These are phyloP conservation scores for Voacanga thouarsii DNA, from an alignment of 257 asterid species.

Conservation along the genomic window DNA sequence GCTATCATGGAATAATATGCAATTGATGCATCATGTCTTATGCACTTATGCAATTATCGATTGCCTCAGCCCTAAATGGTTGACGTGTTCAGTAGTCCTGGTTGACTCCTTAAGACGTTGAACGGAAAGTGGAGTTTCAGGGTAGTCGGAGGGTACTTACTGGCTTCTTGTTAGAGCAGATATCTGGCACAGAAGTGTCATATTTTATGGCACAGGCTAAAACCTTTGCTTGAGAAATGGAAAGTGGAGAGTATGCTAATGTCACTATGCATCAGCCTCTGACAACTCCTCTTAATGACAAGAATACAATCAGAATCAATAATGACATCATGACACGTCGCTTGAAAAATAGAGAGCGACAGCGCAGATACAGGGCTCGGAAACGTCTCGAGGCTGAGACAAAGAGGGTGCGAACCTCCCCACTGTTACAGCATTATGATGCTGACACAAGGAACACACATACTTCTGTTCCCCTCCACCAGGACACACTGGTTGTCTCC, in stretches of 20 bases:
- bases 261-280: conserved; percentile 40
- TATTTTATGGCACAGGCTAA: background rate
- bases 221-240: conserved; percentile 8
- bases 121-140: background rate
- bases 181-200: background rate
- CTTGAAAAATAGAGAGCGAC: conserved; percentile 82
- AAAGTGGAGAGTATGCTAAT: conserved; percentile 9
- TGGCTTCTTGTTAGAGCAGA: background rate
- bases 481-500: background rate
- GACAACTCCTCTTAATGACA: conserved; percentile 39
- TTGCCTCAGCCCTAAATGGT: background rate
- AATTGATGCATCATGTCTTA: background rate
- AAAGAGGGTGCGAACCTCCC: conserved; percentile 26
- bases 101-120: background rate
- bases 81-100: background rate
- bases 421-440: conserved; percentile 37
- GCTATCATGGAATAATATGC: background rate
- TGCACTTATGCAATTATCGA: background rate
- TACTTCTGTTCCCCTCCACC: background rate
- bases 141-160: background rate
- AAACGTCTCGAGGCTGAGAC: conserved; percentile 69
- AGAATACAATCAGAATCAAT: conserved; percentile 30
- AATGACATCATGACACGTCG: conserved; percentile 65
- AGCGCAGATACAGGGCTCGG: conserved; percentile 87
- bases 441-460: conserved; percentile 41